Conservation (phyloP, 106 monocot genomes). For the Chionographis japonica region DNA sequence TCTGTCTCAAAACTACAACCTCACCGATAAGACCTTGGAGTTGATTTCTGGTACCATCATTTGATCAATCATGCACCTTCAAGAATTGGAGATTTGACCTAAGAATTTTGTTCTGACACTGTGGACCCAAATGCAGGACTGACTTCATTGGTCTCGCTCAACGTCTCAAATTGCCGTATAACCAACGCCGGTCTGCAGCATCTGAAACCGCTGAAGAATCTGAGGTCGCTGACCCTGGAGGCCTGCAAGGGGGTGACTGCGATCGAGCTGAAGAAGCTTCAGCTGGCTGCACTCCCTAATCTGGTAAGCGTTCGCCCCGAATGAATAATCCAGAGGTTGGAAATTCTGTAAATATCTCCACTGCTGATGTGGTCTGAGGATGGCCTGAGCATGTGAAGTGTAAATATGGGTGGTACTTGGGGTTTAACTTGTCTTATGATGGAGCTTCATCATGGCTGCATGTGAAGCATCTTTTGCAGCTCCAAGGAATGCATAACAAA, state of each 20-base stretch:
- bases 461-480: not conserved
- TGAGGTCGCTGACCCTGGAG: conserved; percentile 79
- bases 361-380: not conserved
- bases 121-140: conserved; percentile 28
- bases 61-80: not conserved
- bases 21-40: conserved; percentile 87
- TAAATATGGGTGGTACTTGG: not conserved
- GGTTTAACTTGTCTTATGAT: not conserved
- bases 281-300: conserved; percentile 77
- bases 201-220: conserved; percentile 81
- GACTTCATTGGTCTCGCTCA: conserved; percentile 58
- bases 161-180: conserved; percentile 60
- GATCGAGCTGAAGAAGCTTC: conserved; percentile 89
- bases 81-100: not conserved
- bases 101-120: not conserved
- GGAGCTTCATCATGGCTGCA: not conserved
- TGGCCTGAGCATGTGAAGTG: not conserved
- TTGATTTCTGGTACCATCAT: conserved; percentile 63
- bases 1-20: conserved; percentile 84
- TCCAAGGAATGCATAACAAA: not conserved
- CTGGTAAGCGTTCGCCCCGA: conserved; percentile 73
- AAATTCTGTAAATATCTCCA: not conserved
- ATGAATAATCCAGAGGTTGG: conserved; percentile 30
- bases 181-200: conserved; percentile 79
- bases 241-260: conserved; percentile 83